phyloP scores from a whole-genome alignment of 345 rosid genomes.

The Dovyalis caffra region DNA sequence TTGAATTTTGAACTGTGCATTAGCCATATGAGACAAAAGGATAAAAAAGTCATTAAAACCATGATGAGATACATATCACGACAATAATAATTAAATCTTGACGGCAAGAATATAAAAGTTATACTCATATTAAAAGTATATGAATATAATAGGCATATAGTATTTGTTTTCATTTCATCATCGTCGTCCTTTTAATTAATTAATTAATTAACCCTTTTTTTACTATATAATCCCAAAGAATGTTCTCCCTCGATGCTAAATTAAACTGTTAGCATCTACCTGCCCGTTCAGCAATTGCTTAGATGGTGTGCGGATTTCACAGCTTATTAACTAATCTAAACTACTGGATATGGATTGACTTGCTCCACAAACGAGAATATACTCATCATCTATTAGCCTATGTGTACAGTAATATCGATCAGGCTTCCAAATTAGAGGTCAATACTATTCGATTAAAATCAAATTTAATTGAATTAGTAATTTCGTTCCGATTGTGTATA shows the following conservation, averaged over 20 bases:
- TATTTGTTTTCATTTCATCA: neutral
- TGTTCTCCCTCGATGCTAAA: neutral
- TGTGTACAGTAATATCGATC: too few relatives aligned
- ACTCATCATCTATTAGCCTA: neutral
- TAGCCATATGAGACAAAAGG: neutral
- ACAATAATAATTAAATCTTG: neutral
- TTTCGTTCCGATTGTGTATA: too few relatives aligned
- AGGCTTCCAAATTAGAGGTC: too few relatives aligned
- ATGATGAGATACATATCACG: neutral
- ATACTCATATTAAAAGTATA: neutral
- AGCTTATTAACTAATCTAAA: neutral
- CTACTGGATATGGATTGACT: neutral
- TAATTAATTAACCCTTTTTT: neutral
- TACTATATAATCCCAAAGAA: neutral
- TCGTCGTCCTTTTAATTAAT: neutral
- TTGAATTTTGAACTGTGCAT: neutral
- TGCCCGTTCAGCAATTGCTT: neutral
- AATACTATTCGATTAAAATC: too few relatives aligned
- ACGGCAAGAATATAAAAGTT: neutral
- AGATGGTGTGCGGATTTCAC: neutral
- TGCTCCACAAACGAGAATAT: neutral
- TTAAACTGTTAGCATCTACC: too few relatives aligned
- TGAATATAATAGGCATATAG: too few relatives aligned
- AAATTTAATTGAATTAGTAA: too few relatives aligned
- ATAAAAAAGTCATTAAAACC: neutral